Conservation (phyloP, 2,329 filamentous ascomycete genomes). For the Pleurostoma richardsiae region DNA sequence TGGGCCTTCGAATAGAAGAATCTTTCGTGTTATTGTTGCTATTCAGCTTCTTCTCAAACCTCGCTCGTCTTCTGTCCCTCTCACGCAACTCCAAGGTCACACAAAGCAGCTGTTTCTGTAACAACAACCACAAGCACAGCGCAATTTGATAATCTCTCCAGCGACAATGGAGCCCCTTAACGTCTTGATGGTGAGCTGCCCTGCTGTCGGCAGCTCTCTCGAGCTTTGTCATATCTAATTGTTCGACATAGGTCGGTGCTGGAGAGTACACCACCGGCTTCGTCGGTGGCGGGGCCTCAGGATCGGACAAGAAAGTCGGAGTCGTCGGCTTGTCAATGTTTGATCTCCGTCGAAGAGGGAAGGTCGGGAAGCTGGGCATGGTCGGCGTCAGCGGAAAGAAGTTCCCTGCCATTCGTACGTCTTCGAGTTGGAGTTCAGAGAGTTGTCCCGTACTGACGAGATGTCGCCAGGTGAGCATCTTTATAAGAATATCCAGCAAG, state of each 20-base stretch:
- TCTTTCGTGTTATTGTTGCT: too few relatives aligned
- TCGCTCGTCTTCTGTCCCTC: too few relatives aligned
- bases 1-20: too few relatives aligned
- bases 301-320: slow-evolving; percentile 92
- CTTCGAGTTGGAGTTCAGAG: not conserved
- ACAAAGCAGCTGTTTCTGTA: too few relatives aligned
- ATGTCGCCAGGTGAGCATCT: slow-evolving; percentile 65
- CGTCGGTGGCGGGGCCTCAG: slow-evolving; percentile 75
- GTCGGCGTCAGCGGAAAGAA: slow-evolving; percentile 84
- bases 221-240: slow-evolving; percentile 10
- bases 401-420: slow-evolving; percentile 83
- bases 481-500: slow-evolving; percentile 78
- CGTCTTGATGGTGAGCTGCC: slow-evolving; percentile 58
- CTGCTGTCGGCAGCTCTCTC: not conserved
- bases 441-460: not conserved
- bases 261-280: slow-evolving; percentile 97
- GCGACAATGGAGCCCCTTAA: slow-evolving; percentile 53
- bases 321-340: slow-evolving; percentile 89
- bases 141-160: not conserved
- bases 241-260: slow-evolving; percentile 63
- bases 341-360: slow-evolving; percentile 80
- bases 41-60: too few relatives aligned
- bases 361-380: slow-evolving; percentile 83
- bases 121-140: too few relatives aligned
- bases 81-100: too few relatives aligned